Evolutionary conservation across 2,329 filamentous ascomycete species (phyloP), one percentile per base, ranked within the genome.

Genomic region (Colletotrichum sp.): DNA sequence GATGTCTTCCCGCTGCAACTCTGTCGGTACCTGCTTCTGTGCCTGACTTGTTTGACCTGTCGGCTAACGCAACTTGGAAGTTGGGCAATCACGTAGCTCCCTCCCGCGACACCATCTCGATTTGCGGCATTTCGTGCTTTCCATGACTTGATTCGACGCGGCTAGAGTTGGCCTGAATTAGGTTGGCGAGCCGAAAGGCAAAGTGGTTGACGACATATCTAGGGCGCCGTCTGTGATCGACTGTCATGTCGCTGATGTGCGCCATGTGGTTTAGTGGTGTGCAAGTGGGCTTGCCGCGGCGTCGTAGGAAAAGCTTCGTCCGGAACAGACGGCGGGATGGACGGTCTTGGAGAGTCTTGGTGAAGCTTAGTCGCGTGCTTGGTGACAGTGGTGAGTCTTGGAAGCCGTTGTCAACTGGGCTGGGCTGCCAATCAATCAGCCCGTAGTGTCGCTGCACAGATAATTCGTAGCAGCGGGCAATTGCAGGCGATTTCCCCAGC

Each of bases 261-360:
- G 72, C 72, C 69, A 72, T 71, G 72, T 72, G 72, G 66, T 69
- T 63, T 32, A 44, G 18, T 66, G 21, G 49, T 44, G 34, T 28
- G 64, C 24, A 39, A 34, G 64, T 59, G 55, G 64, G 18, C 15
- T 12, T 65, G 28, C 52, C 39, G 55, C 36, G 39, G 21, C 32
- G 21, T 32, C 21, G 36, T 24, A 24, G 16, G 24, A 64, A 55
- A 52, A 71, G 66, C 65, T 73, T 71, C 67, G 59, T 74, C 49
- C 72, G 49, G 72, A 74, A 65, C 36, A 70, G 59, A 71, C 57
- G 60, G 55, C 57, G 69, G 72, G 26, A 75, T 76, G 72, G 69
- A 18, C 12, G 36, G 69, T 75, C 72, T 72, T 72, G 72, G 69
- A 69, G 71, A 52, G 44, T 52, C 44, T 49, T 49, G 44, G 44